Percentiles rank a stretch among this genome's conserved stretches.
phyloP scores from a whole-genome alignment of 1,139 yeast species.

The Debaryomyces sp. region DNA sequence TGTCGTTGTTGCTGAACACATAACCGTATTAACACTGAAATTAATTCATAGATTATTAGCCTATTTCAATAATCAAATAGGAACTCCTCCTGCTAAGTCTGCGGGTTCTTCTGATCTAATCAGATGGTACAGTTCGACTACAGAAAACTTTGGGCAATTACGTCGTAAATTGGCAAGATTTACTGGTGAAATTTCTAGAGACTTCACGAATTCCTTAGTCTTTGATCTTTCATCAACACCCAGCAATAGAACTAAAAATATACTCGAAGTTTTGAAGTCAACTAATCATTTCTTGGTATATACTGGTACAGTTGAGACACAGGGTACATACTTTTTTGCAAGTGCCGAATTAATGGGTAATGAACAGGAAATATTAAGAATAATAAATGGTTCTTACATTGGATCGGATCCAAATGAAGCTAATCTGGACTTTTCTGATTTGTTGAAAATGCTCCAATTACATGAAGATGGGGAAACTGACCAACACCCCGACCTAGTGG shows the following conservation, averaged over 20 bases:
- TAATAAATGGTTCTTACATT: constrained; percentile 46
- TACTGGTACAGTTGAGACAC: constrained; percentile 71
- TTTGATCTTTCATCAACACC: constrained; percentile 57
- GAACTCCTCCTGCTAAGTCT: constrained; percentile 57
- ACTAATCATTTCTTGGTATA: constrained; percentile 80
- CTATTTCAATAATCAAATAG: constrained; percentile 72
- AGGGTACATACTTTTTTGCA: constrained; percentile 76
- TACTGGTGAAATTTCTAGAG: constrained; percentile 64
- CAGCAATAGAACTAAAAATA: constrained; percentile 52
- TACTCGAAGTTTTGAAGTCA: constrained; percentile 60
- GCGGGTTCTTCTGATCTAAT: constrained; percentile 61
- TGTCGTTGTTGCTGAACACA: constrained; percentile 76
- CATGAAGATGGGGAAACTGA: constrained; percentile 20
- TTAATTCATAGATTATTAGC: constrained; percentile 69
- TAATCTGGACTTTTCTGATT: constrained; percentile 31
- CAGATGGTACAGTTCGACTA: constrained; percentile 79
- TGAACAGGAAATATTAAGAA: constrained; percentile 44
- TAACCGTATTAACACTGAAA: constrained; percentile 64
- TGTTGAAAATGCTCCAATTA: constrained; percentile 26
- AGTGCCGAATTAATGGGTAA: constrained; percentile 56
- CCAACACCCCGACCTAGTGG: constrained; percentile 25
- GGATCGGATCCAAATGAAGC: constrained; percentile 40
- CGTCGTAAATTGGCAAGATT: constrained; percentile 85
- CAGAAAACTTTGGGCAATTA: constrained; percentile 83
- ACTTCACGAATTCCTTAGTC: constrained; percentile 76